Conservation (phyloP, 495 filamentous ascomycete species). For the Letharia lupina region DNA sequence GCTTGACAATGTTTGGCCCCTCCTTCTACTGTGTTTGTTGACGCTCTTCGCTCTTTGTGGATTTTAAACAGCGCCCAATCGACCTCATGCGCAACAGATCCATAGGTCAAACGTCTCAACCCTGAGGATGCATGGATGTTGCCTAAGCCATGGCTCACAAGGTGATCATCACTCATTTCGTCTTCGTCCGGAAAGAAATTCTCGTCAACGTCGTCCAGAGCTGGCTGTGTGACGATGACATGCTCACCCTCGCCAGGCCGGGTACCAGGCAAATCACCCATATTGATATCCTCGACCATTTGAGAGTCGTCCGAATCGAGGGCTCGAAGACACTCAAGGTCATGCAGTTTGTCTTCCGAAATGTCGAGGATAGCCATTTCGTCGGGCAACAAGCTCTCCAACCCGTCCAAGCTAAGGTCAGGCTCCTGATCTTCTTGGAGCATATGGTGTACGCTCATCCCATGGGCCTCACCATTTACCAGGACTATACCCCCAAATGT, state of each 20-base stretch:
- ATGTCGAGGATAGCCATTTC: slow-evolving; percentile 34
- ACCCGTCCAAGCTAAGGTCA: slow-evolving; percentile 5
- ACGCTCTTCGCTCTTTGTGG: slow-evolving; percentile 57
- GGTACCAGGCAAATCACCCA: slow-evolving; percentile 79
- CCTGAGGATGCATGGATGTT: slow-evolving; percentile 85
- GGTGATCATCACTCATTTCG: slow-evolving; percentile 63
- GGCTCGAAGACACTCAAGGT: slow-evolving; percentile 24
- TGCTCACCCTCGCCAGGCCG: slow-evolving; percentile 63
- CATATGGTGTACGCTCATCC: slow-evolving; percentile 95
- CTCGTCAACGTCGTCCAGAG: slow-evolving; percentile 74
- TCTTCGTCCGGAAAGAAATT: slow-evolving; percentile 61
- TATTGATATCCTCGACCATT: slow-evolving; percentile 53
- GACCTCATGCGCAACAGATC: slow-evolving; percentile 75
- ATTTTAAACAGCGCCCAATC: slow-evolving; percentile 94
- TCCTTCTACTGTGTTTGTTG: slow-evolving; percentile 54
- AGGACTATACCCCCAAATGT: slow-evolving; percentile 82
- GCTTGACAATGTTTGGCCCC: slow-evolving; percentile 31
- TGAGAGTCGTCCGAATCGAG: slow-evolving; percentile 34
- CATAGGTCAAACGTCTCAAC: slow-evolving; percentile 58
- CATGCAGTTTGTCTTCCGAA: slow-evolving; percentile 38
- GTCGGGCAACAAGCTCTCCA: slow-evolving; percentile 10
- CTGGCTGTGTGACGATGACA: slow-evolving; percentile 74
- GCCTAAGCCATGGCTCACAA: slow-evolving; percentile 67
- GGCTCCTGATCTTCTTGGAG: slow-evolving; percentile 62
- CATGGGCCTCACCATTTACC: slow-evolving; percentile 73